Evolutionary conservation across 768 basidiomycete species (phyloP).

Genomic region (Lentinus brumalis): DNA sequence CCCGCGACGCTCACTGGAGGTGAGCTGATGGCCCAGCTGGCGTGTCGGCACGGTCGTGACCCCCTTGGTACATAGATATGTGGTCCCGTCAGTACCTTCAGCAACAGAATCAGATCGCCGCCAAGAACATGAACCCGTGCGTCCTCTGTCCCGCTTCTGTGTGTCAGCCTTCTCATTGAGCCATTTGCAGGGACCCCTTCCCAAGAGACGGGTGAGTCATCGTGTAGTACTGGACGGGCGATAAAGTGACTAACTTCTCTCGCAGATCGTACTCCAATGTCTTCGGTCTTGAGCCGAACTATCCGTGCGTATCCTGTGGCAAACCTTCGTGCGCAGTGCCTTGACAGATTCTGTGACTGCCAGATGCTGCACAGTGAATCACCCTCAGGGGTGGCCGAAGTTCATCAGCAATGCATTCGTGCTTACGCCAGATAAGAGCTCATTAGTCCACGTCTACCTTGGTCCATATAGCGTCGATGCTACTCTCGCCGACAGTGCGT

Average conservation of each 20-base stretch:
- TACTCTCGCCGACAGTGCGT: slow-evolving; percentile 40
- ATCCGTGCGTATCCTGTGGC: slow-evolving; percentile 37
- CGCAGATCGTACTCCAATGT: slow-evolving; percentile 49
- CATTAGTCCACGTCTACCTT: slow-evolving; percentile 50
- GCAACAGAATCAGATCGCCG: slow-evolving; percentile 58
- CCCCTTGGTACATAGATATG: slow-evolving; percentile 42
- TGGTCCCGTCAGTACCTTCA: slow-evolving; percentile 62
- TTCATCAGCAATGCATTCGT: slow-evolving; percentile 55
- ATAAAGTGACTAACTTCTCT: background rate
- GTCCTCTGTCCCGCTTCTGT: slow-evolving; percentile 16
- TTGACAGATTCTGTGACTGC: slow-evolving; percentile 33
- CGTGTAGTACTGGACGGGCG: background rate
- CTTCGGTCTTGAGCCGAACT: slow-evolving; percentile 52
- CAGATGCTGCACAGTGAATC: slow-evolving; percentile 55
- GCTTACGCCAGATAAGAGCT: slow-evolving; percentile 44
- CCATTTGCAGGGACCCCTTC: slow-evolving; percentile 47
- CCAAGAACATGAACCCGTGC: slow-evolving; percentile 56
- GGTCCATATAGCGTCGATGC: slow-evolving; percentile 48
- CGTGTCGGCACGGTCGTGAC: background rate
- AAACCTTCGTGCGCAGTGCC: background rate
- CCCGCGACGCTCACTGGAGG: slow-evolving; percentile 51
- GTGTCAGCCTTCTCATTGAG: background rate
- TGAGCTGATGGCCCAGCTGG: slow-evolving; percentile 17
- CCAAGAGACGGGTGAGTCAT: slow-evolving; percentile 47
- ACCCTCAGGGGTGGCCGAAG: slow-evolving; percentile 58